phyloP scores from a whole-genome alignment of 192 early-diverging fungal species.

The Coemansia sp. region DNA sequence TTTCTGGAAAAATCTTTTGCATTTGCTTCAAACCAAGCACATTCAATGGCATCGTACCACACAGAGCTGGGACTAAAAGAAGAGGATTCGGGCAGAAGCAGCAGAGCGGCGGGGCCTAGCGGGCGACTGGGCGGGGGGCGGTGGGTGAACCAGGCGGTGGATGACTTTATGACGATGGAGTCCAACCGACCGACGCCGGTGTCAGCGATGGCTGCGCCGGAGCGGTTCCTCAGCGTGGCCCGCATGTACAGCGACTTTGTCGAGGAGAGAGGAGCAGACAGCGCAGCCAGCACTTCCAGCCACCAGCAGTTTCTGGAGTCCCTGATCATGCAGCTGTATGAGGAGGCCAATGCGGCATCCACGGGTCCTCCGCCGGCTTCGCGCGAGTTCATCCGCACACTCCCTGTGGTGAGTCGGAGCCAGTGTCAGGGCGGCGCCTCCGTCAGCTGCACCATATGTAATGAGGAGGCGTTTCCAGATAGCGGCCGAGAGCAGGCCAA shows the following conservation, averaged over 20 bases:
- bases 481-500: background rate
- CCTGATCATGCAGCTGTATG: conserved; percentile 44
- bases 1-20: background rate
- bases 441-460: conserved; percentile 35
- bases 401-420: conserved; percentile 15
- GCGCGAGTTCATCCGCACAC: conserved; percentile 38
- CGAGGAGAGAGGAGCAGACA: background rate
- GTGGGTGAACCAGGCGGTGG: conserved; percentile 43
- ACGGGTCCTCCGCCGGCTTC: conserved; percentile 52
- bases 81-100: conserved; percentile 21
- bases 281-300: conserved; percentile 8
- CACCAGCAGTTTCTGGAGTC: conserved; percentile 49
- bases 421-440: conserved; percentile 16
- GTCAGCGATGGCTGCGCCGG: conserved; percentile 32
- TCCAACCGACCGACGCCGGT: conserved; percentile 45
- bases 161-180: conserved; percentile 43
- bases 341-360: conserved; percentile 37
- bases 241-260: conserved; percentile 45
- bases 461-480: conserved; percentile 17
- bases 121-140: conserved; percentile 11
- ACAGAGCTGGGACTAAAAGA: conserved; percentile 40
- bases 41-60: conserved; percentile 47
- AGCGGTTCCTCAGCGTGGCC: conserved; percentile 41
- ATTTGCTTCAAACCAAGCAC: conserved; percentile 2
- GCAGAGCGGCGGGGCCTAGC: conserved; percentile 5